These are phyloP conservation scores for Ogataea zsoltii DNA, from an alignment of 805 yeast genomes.

Conservation along the genomic window DNA sequence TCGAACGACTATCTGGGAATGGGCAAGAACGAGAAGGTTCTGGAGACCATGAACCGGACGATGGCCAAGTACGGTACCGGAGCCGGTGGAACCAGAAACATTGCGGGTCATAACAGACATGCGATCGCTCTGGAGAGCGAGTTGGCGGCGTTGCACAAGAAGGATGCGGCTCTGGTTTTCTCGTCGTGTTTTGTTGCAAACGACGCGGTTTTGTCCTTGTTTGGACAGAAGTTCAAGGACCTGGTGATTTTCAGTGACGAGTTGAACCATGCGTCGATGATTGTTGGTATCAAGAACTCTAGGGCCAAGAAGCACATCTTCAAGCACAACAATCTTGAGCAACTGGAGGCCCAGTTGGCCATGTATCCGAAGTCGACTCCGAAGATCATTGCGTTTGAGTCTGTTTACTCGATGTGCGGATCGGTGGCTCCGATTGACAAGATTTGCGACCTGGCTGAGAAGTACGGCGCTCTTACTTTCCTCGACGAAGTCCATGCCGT, in stretches of 20 bases:
- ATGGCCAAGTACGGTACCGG: conserved; percentile 94
- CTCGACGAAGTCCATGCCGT: conserved; percentile 99
- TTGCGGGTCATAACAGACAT: conserved; percentile 93
- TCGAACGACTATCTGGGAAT: conserved; percentile 96
- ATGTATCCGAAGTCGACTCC: conserved; percentile 86
- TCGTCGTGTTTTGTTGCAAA: conserved; percentile 96
- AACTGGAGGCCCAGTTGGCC: conserved; percentile 76
- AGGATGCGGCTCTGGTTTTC: conserved; percentile 92
- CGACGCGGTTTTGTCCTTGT: conserved; percentile 87
- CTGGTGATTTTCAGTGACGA: conserved; percentile 92
- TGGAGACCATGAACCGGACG: conserved; percentile 74
- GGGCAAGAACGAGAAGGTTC: conserved; percentile 77
- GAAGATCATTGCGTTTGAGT: conserved; percentile 94
- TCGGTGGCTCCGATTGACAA: conserved; percentile 91
- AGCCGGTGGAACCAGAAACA: conserved; percentile 98
- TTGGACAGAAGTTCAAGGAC: conserved; percentile 89
- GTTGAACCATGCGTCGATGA: conserved; percentile 97
- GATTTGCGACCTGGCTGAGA: conserved; percentile 94
- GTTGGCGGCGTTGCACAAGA: conserved; percentile 87
- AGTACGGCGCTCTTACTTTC: conserved; percentile 96
- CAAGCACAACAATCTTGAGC: conserved; percentile 85
- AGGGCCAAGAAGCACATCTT: conserved; percentile 85
- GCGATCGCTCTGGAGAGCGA: conserved; percentile 88
- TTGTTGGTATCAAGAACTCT: conserved; percentile 91
- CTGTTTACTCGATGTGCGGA: conserved; percentile 98